Percentiles rank a stretch among this genome's conserved stretches.
Evolutionary conservation across 139 green algal species (phyloP).

Genomic region (Coccomyxa sp.): DNA sequence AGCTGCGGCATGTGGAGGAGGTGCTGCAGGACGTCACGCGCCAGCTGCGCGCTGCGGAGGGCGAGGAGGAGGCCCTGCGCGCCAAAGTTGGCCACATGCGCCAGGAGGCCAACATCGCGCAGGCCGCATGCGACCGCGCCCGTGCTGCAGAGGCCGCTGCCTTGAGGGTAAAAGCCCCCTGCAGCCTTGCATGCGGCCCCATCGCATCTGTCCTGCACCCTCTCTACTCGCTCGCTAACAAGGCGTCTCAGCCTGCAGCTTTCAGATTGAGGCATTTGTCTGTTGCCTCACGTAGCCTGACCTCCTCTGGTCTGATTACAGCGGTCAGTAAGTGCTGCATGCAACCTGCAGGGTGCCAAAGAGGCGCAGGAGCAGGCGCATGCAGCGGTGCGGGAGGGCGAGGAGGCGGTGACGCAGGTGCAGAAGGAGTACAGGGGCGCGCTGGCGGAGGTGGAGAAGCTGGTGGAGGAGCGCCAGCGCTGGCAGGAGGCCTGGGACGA

Average conservation of each 20-base stretch:
- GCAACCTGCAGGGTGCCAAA: constrained; percentile 10
- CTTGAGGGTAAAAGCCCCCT: constrained; percentile 4
- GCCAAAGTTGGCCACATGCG: constrained; percentile 12
- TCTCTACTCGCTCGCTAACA: not conserved
- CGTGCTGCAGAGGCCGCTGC: constrained; percentile 19
- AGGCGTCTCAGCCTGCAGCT: no score
- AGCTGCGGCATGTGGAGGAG: constrained; percentile 24
- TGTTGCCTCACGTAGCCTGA: not conserved
- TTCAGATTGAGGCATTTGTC: no score
- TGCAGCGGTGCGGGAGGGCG: constrained; percentile 13
- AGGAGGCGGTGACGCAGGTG: constrained; percentile 16
- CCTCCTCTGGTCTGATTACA: not conserved
- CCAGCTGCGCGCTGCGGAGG: constrained; percentile 21
- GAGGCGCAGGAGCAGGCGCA: constrained; percentile 24
- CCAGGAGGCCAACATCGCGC: constrained; percentile 16
- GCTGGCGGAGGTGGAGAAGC: constrained; percentile 16
- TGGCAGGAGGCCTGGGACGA: constrained; percentile 15
- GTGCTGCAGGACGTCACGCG: constrained; percentile 13
- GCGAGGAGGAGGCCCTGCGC: constrained; percentile 19
- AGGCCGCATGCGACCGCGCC: constrained; percentile 24
- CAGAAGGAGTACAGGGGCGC: constrained; percentile 21
- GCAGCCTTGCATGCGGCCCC: not conserved
- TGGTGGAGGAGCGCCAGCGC: constrained; percentile 6
- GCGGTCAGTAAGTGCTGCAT: not conserved
- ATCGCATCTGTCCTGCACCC: not conserved